Percentiles rank a stretch among this genome's conserved stretches.
Evolutionary conservation across 2,329 filamentous ascomycete genomes (phyloP).

Genomic region (Colletotrichum sp.): DNA sequence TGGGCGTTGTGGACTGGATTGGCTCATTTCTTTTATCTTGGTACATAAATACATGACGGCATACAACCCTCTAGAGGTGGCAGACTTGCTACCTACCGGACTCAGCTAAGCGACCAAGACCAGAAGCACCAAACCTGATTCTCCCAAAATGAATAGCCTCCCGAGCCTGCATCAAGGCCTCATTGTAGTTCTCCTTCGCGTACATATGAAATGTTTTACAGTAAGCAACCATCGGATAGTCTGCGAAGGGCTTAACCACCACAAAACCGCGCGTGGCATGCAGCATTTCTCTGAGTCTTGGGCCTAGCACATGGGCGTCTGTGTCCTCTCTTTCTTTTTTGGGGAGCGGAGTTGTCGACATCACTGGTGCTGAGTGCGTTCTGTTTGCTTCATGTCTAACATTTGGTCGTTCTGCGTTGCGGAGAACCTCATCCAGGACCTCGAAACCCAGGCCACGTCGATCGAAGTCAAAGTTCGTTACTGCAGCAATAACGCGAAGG

Average conservation of each 20-base stretch:
- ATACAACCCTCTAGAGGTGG: too few relatives aligned
- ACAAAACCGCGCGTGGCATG: neutral
- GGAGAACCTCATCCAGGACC: neutral
- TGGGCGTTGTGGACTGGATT: too few relatives aligned
- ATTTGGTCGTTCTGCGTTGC: neutral
- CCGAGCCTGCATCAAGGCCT: neutral
- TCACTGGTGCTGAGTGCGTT: neutral
- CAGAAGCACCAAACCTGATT: neutral
- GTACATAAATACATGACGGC: too few relatives aligned
- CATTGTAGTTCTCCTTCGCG: neutral
- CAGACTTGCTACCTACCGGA: neutral
- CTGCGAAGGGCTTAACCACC: neutral
- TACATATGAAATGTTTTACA: neutral
- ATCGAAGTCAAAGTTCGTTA: neutral
- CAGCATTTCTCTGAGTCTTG: constrained; percentile 1
- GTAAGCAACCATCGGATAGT: neutral
- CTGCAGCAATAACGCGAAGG: neutral
- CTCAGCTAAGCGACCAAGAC: neutral
- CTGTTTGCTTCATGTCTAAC: neutral
- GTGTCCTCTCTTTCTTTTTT: neutral
- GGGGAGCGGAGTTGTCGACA: neutral
- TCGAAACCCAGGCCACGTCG: neutral
- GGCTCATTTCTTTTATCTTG: too few relatives aligned
- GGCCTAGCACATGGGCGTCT: neutral
- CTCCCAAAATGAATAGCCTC: neutral